These are phyloP conservation scores for Omphalotus guepiniiformis DNA, from an alignment of 768 basidiomycete genomes.

Conservation along the genomic window DNA sequence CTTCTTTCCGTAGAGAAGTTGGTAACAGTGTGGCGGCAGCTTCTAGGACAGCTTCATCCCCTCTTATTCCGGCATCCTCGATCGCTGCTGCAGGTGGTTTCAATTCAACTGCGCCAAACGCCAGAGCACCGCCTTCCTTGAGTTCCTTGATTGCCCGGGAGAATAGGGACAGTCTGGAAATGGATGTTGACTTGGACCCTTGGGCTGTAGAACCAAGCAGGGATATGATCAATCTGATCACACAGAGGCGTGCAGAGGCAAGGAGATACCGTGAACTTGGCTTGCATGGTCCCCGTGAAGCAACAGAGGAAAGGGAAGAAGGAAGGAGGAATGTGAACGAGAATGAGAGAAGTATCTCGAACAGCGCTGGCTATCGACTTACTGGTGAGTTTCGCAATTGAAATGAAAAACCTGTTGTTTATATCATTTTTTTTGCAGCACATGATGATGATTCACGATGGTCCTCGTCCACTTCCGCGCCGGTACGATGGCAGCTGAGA, in stretches of 20 bases:
- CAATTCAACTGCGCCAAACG: too few species aligned
- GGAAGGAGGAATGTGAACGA: background rate
- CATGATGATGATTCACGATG: background rate
- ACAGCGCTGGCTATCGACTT: background rate
- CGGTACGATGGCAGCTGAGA: conserved; percentile 6
- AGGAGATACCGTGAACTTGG: conserved; percentile 1
- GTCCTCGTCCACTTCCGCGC: background rate
- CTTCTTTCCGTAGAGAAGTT: too few species aligned
- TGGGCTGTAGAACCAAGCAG: too few species aligned
- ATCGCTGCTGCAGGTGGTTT: too few species aligned
- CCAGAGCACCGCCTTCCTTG: background rate
- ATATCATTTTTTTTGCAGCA: background rate
- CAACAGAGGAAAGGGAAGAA: background rate
- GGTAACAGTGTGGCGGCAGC: too few species aligned
- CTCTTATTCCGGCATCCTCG: too few species aligned
- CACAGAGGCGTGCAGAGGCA: background rate
- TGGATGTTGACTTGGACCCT: too few species aligned
- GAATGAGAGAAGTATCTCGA: background rate
- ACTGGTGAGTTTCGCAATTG: background rate
- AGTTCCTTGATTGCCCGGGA: background rate
- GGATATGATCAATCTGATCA: background rate
- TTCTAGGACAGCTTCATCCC: too few species aligned
- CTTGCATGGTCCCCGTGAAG: background rate
- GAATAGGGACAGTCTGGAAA: too few species aligned
- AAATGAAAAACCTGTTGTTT: background rate